Percentiles rank a stretch among this genome's conserved stretches.
phyloP scores from a whole-genome alignment of 306 rosid genomes.

The Spatholobus suberectus region DNA sequence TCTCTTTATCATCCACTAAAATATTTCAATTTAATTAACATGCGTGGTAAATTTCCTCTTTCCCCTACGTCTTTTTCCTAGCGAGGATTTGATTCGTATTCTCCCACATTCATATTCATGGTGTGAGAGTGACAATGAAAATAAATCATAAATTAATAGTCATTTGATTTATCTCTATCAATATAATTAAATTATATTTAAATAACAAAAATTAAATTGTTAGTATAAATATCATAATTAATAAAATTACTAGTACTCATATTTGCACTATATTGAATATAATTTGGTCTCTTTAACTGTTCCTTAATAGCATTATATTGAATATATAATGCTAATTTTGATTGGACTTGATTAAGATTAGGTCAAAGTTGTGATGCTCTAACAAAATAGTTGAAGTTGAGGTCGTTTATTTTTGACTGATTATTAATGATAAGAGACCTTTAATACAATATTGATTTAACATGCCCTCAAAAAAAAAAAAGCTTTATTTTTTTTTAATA shows the following conservation, averaged over 20 bases:
- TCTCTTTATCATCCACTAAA: constrained; percentile 13
- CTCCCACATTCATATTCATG: not conserved
- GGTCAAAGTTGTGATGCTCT: not conserved
- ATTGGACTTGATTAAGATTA: not conserved
- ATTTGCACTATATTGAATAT: too few species aligned
- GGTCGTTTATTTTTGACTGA: too few species aligned
- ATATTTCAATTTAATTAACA: not conserved
- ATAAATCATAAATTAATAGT: not conserved
- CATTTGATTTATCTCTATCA: not conserved
- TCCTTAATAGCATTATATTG: too few species aligned
- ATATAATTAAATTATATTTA: not conserved
- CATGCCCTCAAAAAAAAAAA: too few species aligned
- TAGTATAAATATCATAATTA: too few species aligned
- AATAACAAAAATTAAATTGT: not conserved
- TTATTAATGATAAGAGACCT: too few species aligned
- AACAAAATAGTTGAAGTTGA: too few species aligned
- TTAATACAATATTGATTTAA: too few species aligned
- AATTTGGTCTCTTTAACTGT: too few species aligned
- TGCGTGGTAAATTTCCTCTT: not conserved
- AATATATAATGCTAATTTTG: too few species aligned
- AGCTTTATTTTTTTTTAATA: too few species aligned
- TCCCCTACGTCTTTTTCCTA: not conserved
- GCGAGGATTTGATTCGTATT: constrained; percentile 23
- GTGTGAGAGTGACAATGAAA: not conserved
- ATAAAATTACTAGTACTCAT: too few species aligned